phyloP scores from a whole-genome alignment of 202 grass and related monocot genomes.

The Hordeum pubiflorum region DNA sequence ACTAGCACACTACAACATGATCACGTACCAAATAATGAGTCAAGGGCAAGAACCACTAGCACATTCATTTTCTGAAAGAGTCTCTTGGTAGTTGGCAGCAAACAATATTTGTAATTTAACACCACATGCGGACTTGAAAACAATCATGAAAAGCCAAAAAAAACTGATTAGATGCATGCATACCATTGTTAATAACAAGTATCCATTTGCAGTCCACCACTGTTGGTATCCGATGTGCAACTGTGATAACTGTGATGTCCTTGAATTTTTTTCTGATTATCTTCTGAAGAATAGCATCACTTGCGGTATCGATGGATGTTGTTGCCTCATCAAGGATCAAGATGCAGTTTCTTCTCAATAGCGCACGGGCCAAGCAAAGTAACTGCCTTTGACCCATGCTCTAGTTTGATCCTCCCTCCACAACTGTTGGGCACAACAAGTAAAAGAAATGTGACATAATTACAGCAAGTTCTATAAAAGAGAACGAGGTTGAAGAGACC shows the following conservation, averaged over 20 bases:
- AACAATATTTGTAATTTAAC: not conserved
- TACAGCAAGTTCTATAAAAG: not conserved
- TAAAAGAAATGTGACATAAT: not conserved
- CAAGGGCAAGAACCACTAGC: not conserved
- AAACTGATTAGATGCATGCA: not conserved
- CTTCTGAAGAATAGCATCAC: constrained; percentile 55
- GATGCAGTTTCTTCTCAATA: constrained; percentile 45
- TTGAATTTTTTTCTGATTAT: constrained; percentile 51
- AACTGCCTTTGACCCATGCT: constrained; percentile 72
- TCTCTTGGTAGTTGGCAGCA: not conserved
- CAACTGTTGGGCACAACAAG: constrained; percentile 21
- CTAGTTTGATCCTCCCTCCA: constrained; percentile 63
- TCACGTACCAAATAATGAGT: not conserved
- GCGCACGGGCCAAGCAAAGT: constrained; percentile 48
- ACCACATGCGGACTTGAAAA: not conserved
- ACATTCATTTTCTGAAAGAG: not conserved
- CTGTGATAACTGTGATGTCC: constrained; percentile 55
- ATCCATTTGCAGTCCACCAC: constrained; percentile 57
- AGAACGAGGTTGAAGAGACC: not conserved
- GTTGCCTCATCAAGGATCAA: constrained; percentile 63
- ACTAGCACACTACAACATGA: not conserved
- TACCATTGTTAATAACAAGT: constrained; percentile 53
- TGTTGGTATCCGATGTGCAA: constrained; percentile 59
- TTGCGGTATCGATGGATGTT: not conserved
- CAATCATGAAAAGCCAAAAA: not conserved